Evolutionary conservation across 2,329 filamentous ascomycete genomes (phyloP).

Genomic region (Whalleya microplaca): DNA sequence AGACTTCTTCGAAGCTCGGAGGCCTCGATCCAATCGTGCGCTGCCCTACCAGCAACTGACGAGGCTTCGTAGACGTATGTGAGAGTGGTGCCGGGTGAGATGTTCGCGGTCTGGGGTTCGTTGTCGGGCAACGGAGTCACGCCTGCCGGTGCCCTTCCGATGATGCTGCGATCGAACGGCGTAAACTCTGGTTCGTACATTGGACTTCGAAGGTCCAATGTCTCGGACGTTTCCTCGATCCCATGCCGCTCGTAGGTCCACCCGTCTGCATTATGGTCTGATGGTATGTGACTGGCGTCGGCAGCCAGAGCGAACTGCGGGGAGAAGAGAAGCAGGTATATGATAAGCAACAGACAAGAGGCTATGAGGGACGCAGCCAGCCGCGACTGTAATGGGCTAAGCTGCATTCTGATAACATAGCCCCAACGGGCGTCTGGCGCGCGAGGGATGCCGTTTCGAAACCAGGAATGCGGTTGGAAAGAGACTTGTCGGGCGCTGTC

Average conservation of each 20-base stretch:
- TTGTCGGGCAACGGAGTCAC: slow-evolving; percentile 67
- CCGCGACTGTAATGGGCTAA: slow-evolving; percentile 72
- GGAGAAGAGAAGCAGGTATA: slow-evolving; percentile 64
- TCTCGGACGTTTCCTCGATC: slow-evolving; percentile 20
- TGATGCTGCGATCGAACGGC: slow-evolving; percentile 63
- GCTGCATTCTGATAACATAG: slow-evolving; percentile 56
- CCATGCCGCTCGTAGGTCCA: slow-evolving; percentile 25
- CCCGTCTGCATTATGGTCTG: slow-evolving; percentile 25
- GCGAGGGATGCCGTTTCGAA: slow-evolving; percentile 21
- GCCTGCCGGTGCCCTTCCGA: slow-evolving; percentile 61
- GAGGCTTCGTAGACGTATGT: slow-evolving; percentile 66
- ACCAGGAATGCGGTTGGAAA: slow-evolving; percentile 5
- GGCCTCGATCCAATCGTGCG: slow-evolving; percentile 18
- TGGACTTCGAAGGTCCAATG: slow-evolving; percentile 28
- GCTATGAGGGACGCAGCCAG: slow-evolving; percentile 69
- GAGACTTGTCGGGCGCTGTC: slow-evolving; percentile 8
- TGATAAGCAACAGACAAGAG: slow-evolving; percentile 59
- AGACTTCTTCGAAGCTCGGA: slow-evolving; percentile 33
- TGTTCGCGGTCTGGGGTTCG: slow-evolving; percentile 58
- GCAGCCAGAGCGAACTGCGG: slow-evolving; percentile 65
- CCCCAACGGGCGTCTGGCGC: slow-evolving; percentile 43
- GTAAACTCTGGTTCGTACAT: slow-evolving; percentile 65
- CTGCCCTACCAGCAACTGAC: slow-evolving; percentile 50
- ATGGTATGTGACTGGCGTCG: slow-evolving; percentile 44
- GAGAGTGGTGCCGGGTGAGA: slow-evolving; percentile 64